Evolutionary conservation across 73 alveolate species (phyloP).

Genomic region (Tetrahymena elliotti): DNA sequence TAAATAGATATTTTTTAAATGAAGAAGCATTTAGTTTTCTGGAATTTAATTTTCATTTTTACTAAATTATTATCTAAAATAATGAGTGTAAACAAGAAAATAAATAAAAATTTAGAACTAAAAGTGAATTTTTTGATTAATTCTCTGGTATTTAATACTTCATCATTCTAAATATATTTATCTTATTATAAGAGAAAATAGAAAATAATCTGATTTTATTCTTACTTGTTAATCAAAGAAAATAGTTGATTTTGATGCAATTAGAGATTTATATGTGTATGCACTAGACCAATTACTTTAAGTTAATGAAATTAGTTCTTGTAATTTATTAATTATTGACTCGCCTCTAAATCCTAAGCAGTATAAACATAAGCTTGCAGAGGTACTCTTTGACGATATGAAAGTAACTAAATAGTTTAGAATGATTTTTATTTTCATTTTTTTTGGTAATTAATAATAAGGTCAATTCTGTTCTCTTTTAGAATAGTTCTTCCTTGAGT

Average conservation of each 20-base stretch:
- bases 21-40: too few species aligned
- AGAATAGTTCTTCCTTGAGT: conserved; percentile 20
- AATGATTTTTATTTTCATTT: too few species aligned
- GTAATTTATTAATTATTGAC: conserved; percentile 20
- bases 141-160: too few species aligned
- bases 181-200: too few species aligned
- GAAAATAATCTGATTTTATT: too few species aligned
- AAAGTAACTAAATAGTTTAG: not conserved
- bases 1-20: too few species aligned
- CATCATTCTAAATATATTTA: too few species aligned
- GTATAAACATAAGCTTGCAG: conserved; percentile 29
- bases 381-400: conserved; percentile 20
- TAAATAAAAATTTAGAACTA: too few species aligned
- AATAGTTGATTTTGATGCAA: conserved; percentile 23
- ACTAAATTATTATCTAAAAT: too few species aligned
- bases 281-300: conserved; percentile 11
- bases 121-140: too few species aligned
- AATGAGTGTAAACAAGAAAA: too few species aligned
- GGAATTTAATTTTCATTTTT: too few species aligned
- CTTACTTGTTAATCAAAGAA: not conserved
- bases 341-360: conserved; percentile 6
- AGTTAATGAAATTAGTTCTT: conserved; percentile 17
- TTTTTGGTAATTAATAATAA: not conserved
- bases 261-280: conserved; percentile 30
- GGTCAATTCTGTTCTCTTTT: conserved; percentile 25